Evolutionary conservation across 495 filamentous ascomycete species (phyloP), one percentile per base, ranked within the genome.

Genomic region (Aspergillus sclerotioniger): DNA sequence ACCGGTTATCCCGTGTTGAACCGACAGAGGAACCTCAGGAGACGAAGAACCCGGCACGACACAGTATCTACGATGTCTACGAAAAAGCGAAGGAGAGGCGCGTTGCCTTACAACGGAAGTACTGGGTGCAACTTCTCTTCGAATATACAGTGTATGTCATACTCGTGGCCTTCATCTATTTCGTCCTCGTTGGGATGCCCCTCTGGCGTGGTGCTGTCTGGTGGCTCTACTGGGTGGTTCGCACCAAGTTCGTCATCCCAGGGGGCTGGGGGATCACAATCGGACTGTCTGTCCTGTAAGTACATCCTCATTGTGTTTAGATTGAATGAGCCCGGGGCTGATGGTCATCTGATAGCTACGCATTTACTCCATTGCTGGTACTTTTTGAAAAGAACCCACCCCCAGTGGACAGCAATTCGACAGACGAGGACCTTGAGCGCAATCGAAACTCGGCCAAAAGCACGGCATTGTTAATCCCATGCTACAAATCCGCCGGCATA

Each of bases 391-490:
- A 50, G 5, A 32, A 50, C 10, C 47, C 47, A 31, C 47, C 47
- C 6, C 20, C 47, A 32, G 47, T 50, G 47, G 25, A 6, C 25
- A 28, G 28, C 13, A 31, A 50, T 8, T 8, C 9, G 8, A 8
- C 3, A n/a, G 47, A 31, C 3, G 15, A 16, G 25, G 28, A 50
- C 31, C 9, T 50, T n/a, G 47, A 50, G 21, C 47, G 8, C 3
- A 32, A 32, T 32, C 47, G 25, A 16, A 31, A 6, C 13, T n/a
- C 28, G 3, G 25, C 47, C 20, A 21, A 50, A 9, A 19, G 32
- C 20, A 78, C 75, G 0, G 75, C 77, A 0, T 65, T 81, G 0
- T 53, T 81, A 15, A 80, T 81, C 19, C 78, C 77, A 10, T 79
- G 77, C 54, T 79, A 80, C 51, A 77, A 78, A 62, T 76, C 76